These are phyloP conservation scores for Debaryomyces maramus DNA, from an alignment of 805 yeast genomes.

Conservation along the genomic window DNA sequence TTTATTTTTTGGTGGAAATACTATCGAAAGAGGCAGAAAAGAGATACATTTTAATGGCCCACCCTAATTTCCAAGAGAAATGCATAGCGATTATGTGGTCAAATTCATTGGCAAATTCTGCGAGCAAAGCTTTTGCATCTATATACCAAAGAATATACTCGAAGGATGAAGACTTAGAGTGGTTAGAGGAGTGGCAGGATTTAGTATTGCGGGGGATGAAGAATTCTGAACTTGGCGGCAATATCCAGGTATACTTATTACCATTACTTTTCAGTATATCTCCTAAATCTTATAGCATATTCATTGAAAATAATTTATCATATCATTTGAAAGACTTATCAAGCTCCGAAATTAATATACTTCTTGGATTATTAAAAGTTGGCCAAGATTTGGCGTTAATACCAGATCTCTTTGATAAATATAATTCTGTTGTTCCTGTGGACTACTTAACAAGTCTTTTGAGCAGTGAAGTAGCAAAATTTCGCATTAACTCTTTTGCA, in stretches of 20 bases:
- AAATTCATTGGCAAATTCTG: slow-evolving; percentile 63
- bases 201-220: slow-evolving; percentile 36
- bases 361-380: slow-evolving; percentile 57
- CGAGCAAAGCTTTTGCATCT: slow-evolving; percentile 56
- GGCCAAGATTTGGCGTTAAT: slow-evolving; percentile 55
- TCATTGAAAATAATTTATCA: slow-evolving; percentile 25
- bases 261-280: slow-evolving; percentile 62
- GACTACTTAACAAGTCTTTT: slow-evolving; percentile 30
- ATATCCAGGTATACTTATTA: slow-evolving; percentile 58
- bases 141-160: slow-evolving; percentile 26
- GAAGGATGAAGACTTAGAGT: slow-evolving; percentile 29
- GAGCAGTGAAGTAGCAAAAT: slow-evolving; percentile 41
- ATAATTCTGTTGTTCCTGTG: slow-evolving; percentile 1
- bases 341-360: slow-evolving; percentile 31
- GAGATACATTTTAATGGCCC: slow-evolving; percentile 37
- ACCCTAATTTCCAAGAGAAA: slow-evolving; percentile 47
- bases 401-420: slow-evolving; percentile 8
- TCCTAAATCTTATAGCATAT: slow-evolving; percentile 38
- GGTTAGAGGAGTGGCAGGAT: slow-evolving; percentile 56
- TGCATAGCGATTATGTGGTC: slow-evolving; percentile 54
- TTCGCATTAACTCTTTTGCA: slow-evolving; percentile 58
- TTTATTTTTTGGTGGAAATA: slow-evolving; percentile 59
- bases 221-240: slow-evolving; percentile 34
- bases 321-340: slow-evolving; percentile 16
- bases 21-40: slow-evolving; percentile 50